Evolutionary conservation across 305 asterid genomes (phyloP).

Genomic region (Caryopteris hybrid): DNA sequence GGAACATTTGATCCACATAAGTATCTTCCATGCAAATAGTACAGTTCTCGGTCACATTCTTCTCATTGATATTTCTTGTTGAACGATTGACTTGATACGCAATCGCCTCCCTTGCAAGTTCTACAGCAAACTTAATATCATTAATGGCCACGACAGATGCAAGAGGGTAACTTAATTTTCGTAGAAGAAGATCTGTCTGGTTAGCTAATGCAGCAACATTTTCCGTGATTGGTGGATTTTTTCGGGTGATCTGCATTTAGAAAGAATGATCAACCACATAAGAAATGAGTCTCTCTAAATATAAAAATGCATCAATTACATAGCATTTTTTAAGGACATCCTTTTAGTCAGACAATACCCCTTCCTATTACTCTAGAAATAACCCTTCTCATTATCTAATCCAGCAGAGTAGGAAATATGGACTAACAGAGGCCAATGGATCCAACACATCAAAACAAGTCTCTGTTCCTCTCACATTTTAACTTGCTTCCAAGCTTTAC

Average conservation of each 20-base stretch:
- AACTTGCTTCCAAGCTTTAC: neutral
- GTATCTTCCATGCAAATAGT: slow-evolving; percentile 53
- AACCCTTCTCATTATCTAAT: neutral
- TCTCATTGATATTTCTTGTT: slow-evolving; percentile 15
- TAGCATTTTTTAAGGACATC: neutral
- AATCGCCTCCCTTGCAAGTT: slow-evolving; percentile 41
- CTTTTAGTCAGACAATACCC: neutral
- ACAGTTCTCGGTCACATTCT: slow-evolving; percentile 35
- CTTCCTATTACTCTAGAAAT: neutral
- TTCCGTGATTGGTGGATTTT: neutral
- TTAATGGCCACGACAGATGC: slow-evolving; percentile 24
- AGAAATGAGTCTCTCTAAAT: neutral
- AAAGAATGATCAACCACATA: neutral
- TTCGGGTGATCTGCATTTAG: slow-evolving; percentile 43
- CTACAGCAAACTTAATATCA: slow-evolving; percentile 37
- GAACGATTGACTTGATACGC: slow-evolving; percentile 27
- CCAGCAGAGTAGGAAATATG: neutral
- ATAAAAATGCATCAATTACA: neutral
- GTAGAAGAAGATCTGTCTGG: slow-evolving; percentile 30
- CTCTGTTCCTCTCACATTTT: neutral
- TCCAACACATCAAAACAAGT: neutral
- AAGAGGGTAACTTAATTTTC: slow-evolving; percentile 20
- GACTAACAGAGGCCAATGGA: neutral
- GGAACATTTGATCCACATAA: slow-evolving; percentile 36
- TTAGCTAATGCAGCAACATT: slow-evolving; percentile 24